phyloP scores from a whole-genome alignment of 2,329 filamentous ascomycete genomes.

The Botrytis tulipae region DNA sequence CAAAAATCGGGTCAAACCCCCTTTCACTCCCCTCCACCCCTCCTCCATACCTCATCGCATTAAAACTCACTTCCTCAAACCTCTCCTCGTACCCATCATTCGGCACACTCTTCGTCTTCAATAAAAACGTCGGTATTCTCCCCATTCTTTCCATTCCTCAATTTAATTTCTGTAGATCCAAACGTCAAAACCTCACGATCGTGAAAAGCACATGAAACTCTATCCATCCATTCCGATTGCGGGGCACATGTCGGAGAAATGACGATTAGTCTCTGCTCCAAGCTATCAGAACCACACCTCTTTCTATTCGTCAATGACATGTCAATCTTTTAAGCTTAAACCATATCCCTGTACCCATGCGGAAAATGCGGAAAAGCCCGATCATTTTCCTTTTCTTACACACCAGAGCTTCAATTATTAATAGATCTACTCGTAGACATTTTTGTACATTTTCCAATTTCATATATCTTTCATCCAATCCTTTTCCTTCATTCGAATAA shows the following conservation, averaged over 20 bases:
- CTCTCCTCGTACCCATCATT: conserved; percentile 70
- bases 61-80: conserved; percentile 48
- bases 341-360: neutral
- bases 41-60: neutral
- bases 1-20: conserved; percentile 63
- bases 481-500: neutral
- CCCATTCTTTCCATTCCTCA: neutral
- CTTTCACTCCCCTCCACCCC: conserved; percentile 28
- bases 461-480: neutral
- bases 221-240: neutral
- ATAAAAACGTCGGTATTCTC: conserved; percentile 61
- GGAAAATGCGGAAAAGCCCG: neutral
- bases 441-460: neutral
- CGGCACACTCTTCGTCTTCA: conserved; percentile 75
- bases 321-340: conserved; percentile 11
- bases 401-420: conserved; percentile 4
- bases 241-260: neutral
- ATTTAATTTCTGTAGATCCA: neutral
- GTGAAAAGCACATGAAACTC: neutral
- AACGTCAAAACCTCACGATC: neutral
- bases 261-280: neutral
- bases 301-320: neutral
- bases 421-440: neutral
- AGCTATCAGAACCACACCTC: neutral
- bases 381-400: neutral